Conservation (phyloP, 768 basidiomycete species). For the Saitozyma podzolica region DNA sequence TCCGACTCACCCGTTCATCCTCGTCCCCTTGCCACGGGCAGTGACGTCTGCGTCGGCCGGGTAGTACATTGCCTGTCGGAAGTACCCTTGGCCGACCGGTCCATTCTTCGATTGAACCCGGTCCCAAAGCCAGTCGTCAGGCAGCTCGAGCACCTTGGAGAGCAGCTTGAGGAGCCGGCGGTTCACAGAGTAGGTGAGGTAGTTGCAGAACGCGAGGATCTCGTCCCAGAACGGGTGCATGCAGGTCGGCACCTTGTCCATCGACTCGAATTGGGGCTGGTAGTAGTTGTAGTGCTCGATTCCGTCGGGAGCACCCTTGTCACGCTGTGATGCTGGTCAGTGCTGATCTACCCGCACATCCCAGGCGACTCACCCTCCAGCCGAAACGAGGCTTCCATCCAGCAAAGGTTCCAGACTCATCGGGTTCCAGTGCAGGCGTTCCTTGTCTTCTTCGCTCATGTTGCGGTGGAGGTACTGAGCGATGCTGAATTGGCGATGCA, state of each 20-base stretch:
- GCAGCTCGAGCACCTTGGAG: slow-evolving; percentile 38
- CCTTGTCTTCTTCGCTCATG: slow-evolving; percentile 31
- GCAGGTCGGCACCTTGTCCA: slow-evolving; percentile 16
- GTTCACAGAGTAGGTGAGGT: slow-evolving; percentile 31
- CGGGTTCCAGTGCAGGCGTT: slow-evolving; percentile 24
- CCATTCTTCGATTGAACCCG: slow-evolving; percentile 26
- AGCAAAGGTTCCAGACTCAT: slow-evolving; percentile 23
- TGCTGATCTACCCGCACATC: slow-evolving; percentile 16
- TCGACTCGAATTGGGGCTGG: slow-evolving; percentile 14
- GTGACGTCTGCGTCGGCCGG: slow-evolving; percentile 13
- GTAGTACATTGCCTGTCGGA: slow-evolving; percentile 31
- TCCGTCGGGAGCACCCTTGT: slow-evolving; percentile 23
- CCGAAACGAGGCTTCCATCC: slow-evolving; percentile 31
- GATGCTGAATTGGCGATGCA: slow-evolving; percentile 31
- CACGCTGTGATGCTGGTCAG: slow-evolving; percentile 26
- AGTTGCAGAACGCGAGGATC: slow-evolving; percentile 26
- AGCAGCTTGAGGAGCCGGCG: slow-evolving; percentile 32
- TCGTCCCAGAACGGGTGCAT: slow-evolving; percentile 29
- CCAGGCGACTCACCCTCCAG: slow-evolving; percentile 23
- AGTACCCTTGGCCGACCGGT: slow-evolving; percentile 25
- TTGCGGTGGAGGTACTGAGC: slow-evolving; percentile 29
- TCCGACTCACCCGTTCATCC: slow-evolving; percentile 27
- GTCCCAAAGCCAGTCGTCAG: slow-evolving; percentile 40
- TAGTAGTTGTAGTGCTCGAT: slow-evolving; percentile 37
- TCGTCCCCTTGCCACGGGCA: slow-evolving; percentile 21